phyloP scores from a whole-genome alignment of 2,329 filamentous ascomycete genomes.

The Cercospora berteroae region DNA sequence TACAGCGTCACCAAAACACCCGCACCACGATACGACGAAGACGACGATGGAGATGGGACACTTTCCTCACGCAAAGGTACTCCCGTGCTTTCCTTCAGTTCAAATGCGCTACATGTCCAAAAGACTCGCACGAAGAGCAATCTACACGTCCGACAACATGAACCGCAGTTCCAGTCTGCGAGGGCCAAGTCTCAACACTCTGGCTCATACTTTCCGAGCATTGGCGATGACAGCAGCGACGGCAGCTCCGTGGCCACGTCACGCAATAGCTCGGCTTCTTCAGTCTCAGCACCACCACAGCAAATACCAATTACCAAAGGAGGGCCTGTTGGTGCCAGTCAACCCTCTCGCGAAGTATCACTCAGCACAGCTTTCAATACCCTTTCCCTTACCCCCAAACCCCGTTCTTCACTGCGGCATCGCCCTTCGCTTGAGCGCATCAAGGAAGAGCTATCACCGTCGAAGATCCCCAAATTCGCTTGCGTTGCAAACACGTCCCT shows the following conservation, averaged over 20 bases:
- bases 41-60: conserved; percentile 39
- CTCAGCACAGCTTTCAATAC: conserved; percentile 32
- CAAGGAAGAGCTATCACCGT: conserved; percentile 35
- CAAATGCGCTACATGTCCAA: conserved; percentile 30
- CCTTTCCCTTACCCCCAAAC: conserved; percentile 30
- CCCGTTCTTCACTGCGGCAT: conserved; percentile 26
- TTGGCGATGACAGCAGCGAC: conserved; percentile 22
- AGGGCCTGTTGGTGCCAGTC: conserved; percentile 28
- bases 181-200: conserved; percentile 34
- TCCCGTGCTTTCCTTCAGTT: conserved; percentile 41
- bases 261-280: conserved; percentile 28
- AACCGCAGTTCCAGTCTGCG: conserved; percentile 18
- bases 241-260: conserved; percentile 23
- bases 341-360: conserved; percentile 34
- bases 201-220: conserved; percentile 26
- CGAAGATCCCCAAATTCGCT: conserved; percentile 38
- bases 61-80: conserved; percentile 48
- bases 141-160: conserved; percentile 24
- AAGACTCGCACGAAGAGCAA: conserved; percentile 37
- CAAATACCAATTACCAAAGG: conserved; percentile 20
- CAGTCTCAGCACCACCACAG: conserved; percentile 21
- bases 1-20: conserved; percentile 12
- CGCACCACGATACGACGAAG: conserved; percentile 26
- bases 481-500: conserved; percentile 31
- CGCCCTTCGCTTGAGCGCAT: conserved; percentile 35